Conservation (phyloP, 1,284 basidiomycete species). For the Taiwanofungus camphoratus region DNA sequence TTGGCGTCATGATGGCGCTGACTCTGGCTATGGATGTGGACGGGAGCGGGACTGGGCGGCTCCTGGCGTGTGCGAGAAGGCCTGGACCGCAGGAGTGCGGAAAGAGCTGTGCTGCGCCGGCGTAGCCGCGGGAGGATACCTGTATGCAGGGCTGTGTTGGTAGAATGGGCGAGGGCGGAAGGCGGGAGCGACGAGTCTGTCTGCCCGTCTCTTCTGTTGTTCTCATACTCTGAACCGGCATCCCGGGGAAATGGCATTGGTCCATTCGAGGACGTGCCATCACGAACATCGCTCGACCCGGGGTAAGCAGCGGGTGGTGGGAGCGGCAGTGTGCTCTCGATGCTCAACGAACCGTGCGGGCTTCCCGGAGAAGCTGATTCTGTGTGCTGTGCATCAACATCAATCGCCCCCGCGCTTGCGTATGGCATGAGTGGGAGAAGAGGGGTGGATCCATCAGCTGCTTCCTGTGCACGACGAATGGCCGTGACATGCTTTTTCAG, state of each 20-base stretch:
- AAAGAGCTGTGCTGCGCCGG: constrained; percentile 12
- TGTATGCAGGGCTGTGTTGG: neutral
- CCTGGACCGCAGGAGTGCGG: neutral
- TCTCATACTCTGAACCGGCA: too few relatives aligned
- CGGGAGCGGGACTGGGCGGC: neutral
- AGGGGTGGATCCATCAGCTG: constrained; percentile 6
- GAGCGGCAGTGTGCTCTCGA: too few relatives aligned
- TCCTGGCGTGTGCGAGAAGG: neutral
- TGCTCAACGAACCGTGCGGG: too few relatives aligned
- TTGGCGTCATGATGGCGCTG: neutral
- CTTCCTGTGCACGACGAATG: constrained; percentile 42
- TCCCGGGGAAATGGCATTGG: too few relatives aligned
- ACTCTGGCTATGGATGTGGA: neutral
- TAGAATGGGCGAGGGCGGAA: neutral
- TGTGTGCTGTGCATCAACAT: neutral
- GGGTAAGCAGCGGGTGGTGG: too few relatives aligned
- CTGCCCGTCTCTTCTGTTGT: too few relatives aligned
- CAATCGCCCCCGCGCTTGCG: neutral
- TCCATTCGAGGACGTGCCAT: neutral
- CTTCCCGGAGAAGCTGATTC: too few relatives aligned
- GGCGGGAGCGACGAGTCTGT: too few relatives aligned
- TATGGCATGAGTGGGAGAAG: constrained; percentile 7
- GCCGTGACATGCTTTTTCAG: constrained; percentile 65
- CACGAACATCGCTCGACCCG: too few relatives aligned
- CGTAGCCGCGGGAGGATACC: constrained; percentile 6